Evolutionary conservation across 2,329 filamentous ascomycete genomes (phyloP), one percentile per base, ranked within the genome.

Genomic region (Uncinocarpus reesii): DNA sequence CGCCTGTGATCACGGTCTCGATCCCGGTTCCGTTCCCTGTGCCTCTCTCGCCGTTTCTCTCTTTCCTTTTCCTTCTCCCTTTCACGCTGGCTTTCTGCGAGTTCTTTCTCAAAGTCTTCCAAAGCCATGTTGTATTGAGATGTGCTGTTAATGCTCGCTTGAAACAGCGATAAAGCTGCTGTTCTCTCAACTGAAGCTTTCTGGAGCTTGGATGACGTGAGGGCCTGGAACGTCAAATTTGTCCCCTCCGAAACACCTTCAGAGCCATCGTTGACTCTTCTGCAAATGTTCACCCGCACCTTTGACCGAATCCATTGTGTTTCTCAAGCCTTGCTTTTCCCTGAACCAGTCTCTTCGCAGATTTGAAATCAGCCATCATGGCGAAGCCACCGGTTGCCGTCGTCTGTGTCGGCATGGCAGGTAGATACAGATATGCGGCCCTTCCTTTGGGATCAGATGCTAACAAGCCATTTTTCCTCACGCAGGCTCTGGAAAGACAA

Each of bases 391-490:
- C 87, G 34, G 81, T 86, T 38, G 79, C 86, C 53, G 82, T 98
- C 52, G 88, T 96, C 60, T 95, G 89, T 67, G 82, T 98, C 42
- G 92, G 92, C 73, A 96, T 96, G 90, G 92, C 92, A 60, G 90
- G 82, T 83, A 69, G 60, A 71, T 35, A 34, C 7, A 21, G 7
- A 29, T 11, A 29, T 29, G 7, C 26, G 26, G 7, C 23, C 15
- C 18, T 18, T n/a, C 16, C 16, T 20, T 28, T 28, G 15, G 15
- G 28, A 31, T 52, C 26, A 32, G 16, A 35, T 36, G 40, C 51
- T 42, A 37, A 53, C 49, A 32, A 28, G 15, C n/a, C 13, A 15
- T 48, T 11, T 31, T 2, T 49, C n/a, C 15, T 26, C 8, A 5
- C 32, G 24, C 56, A 85, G 83, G 92, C 59, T 94, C 88, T 13